Evolutionary conservation across 129 eudicot species (phyloP), one percentile per base, ranked within the genome.

Genomic region (Helianthus tuberosus): DNA sequence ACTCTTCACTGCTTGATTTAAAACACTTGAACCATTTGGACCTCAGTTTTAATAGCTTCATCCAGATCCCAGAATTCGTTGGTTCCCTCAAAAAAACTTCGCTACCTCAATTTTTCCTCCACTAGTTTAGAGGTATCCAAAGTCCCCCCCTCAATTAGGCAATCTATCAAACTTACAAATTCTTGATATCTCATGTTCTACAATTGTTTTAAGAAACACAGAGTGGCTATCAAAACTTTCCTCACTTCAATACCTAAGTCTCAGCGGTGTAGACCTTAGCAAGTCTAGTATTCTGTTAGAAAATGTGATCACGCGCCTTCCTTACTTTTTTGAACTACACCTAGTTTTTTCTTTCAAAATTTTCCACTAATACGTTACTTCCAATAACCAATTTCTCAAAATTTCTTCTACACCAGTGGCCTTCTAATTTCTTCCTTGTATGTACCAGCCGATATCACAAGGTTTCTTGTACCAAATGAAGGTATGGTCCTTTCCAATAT

Each of bases 161-260:
- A 79, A 79, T 59, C 67, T 65, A 60, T 25, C 68, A 11, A 46
- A 48, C 41, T 53, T 82, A 54, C 44, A n/a, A 1, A 32, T 10
- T 39, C 80, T 82, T 59, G 79, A 77, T 49, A 72, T 82, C 9
- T 51, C 73, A 32, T 13, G 10, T 10, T 41, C 16, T 48, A 46
- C 9, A 6, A 11, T 35, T 3, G 16, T 3, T 54, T 60, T 49
- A 32, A 32, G 49, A 25, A 67, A 44, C 68, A 38, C 70, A 15
- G 66, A 77, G 4, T 82, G 86, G 86, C 76, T 82, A 54, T 32
- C 39, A 16, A 46, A 58, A 48, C 79, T 82, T 50, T 50, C 54
- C 3, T 47, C 57, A 14, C 70, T 82, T 8, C 50, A 58, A 10
- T 16, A 48, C 72, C 44, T 82, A 55, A 62, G 62, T 70, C 36